Evolutionary conservation across 2,329 filamentous ascomycete species (phyloP), one percentile per base, ranked within the genome.

Genomic region (Cercospora janseana): DNA sequence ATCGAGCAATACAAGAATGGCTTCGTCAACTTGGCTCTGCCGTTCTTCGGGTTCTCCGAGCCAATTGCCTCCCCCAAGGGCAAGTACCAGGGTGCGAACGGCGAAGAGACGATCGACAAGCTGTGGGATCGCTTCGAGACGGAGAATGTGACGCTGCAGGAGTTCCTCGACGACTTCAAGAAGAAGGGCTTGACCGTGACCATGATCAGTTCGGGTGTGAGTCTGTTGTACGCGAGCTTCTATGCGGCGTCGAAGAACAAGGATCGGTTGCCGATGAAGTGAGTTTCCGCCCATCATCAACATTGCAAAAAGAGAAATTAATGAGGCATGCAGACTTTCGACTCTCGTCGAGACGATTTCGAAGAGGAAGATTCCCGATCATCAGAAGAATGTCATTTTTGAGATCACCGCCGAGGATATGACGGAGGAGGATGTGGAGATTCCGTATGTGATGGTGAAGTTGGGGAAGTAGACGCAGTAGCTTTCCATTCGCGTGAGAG

Each of bases 1-100:
- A 86, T 96, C 58, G 93, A 97, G 74, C 88, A 97, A 72, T 98
- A 94, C 83, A 97, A 97, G 81, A 98, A 98, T 67, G 93, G 93
- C 12, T 98, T 98, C 71, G 79, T 97, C 73, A 98, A 98, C 74
- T 75, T 98, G 60, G 93, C 93, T 1, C 75, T 98, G 57, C 93
- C 93, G 1, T 97, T 98, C 80, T 95, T 98, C 62, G 92, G 92
- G 29, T 98, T 98, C 80, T 95, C 89, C 65, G 93, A 98, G 73
- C 93, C 93, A 2, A 94, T 98, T 62, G 84, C 85, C 4, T 95
- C 89, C 61, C 89, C 91, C 23, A 97, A 96, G 79, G 88, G 92
- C 58, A 88, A 82, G 63, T 98, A 97, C 74, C 76, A 83, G 66
- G 87, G 89, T 16, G 85, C 85, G 45, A 73, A 87, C 32, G 87